phyloP scores from a whole-genome alignment of 2,329 filamentous ascomycete species.

The Colletotrichum sansevieriae region DNA sequence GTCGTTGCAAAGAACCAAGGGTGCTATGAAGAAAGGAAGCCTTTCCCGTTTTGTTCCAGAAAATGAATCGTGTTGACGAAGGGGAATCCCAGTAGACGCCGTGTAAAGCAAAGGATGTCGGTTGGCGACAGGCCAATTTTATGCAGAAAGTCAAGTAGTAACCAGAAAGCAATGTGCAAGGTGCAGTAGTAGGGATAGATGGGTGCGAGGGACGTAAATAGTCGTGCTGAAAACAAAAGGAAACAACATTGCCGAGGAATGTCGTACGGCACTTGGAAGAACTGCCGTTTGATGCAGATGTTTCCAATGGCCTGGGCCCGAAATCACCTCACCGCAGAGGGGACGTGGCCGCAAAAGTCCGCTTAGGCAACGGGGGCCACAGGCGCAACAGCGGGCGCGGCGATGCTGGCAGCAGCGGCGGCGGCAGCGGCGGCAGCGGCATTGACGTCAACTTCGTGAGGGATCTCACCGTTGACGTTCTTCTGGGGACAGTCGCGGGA shows the following conservation, averaged over 20 bases:
- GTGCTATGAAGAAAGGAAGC: constrained; percentile 40
- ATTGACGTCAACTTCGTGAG: constrained; percentile 58
- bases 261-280: neutral
- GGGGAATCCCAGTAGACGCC: constrained; percentile 48
- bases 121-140: constrained; percentile 41
- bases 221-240: constrained; percentile 37
- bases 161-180: constrained; percentile 33
- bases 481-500: constrained; percentile 92
- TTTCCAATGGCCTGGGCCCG: constrained; percentile 1
- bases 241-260: constrained; percentile 14
- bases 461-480: constrained; percentile 65
- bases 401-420: constrained; percentile 54
- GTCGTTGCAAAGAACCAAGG: constrained; percentile 41
- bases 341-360: constrained; percentile 6
- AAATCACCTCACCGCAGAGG: constrained; percentile 11
- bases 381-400: constrained; percentile 52
- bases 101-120: constrained; percentile 43
- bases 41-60: constrained; percentile 46
- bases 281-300: neutral
- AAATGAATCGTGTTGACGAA: constrained; percentile 46
- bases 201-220: constrained; percentile 21
- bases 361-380: constrained; percentile 58
- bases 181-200: constrained; percentile 22
- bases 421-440: constrained; percentile 56
- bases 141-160: constrained; percentile 38